Percentiles rank a stretch among this genome's conserved stretches.
Conservation (phyloP, 2,329 filamentous ascomycete species). For the Colletotrichum sp. region DNA sequence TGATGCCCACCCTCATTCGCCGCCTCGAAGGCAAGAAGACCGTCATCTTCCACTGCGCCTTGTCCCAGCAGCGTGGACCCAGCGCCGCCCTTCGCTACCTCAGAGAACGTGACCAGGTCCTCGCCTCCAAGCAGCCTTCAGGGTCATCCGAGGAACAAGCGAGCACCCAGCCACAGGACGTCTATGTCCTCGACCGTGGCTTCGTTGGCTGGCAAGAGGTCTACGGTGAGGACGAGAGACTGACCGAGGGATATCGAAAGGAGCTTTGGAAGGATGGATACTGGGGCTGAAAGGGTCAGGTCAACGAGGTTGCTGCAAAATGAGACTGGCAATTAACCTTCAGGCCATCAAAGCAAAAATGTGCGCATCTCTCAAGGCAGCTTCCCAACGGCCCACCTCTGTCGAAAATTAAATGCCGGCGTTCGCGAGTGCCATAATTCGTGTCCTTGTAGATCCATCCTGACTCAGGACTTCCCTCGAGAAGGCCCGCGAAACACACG, state of each 20-base stretch:
- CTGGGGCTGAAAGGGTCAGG: conserved; percentile 26
- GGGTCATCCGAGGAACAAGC: not conserved
- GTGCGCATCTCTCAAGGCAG: not conserved
- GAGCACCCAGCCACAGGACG: conserved; percentile 61
- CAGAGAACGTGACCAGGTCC: conserved; percentile 65
- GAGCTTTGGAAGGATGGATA: conserved; percentile 79
- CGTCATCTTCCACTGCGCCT: conserved; percentile 92
- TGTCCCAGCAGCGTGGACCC: conserved; percentile 90
- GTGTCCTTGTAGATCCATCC: not conserved
- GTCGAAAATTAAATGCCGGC: not conserved
- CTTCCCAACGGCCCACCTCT: not conserved
- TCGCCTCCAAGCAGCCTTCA: conserved; percentile 25
- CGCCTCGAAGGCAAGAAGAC: conserved; percentile 77
- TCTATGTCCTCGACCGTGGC: conserved; percentile 82
- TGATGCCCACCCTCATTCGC: conserved; percentile 82
- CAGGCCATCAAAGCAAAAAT: not conserved
- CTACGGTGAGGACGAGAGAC: conserved; percentile 75
- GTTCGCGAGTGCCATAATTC: not conserved
- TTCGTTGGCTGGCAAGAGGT: conserved; percentile 90
- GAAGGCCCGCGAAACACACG: not conserved
- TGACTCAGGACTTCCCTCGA: not conserved
- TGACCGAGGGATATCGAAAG: conserved; percentile 85
- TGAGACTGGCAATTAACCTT: not conserved
- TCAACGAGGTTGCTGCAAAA: not conserved
- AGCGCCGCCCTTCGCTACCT: conserved; percentile 82